A percentile compares a stretch with the other conserved stretches of the same genome.
These are phyloP conservation scores for Spatholobus suberectus DNA, from an alignment of 306 rosid species.

Conservation along the genomic window DNA sequence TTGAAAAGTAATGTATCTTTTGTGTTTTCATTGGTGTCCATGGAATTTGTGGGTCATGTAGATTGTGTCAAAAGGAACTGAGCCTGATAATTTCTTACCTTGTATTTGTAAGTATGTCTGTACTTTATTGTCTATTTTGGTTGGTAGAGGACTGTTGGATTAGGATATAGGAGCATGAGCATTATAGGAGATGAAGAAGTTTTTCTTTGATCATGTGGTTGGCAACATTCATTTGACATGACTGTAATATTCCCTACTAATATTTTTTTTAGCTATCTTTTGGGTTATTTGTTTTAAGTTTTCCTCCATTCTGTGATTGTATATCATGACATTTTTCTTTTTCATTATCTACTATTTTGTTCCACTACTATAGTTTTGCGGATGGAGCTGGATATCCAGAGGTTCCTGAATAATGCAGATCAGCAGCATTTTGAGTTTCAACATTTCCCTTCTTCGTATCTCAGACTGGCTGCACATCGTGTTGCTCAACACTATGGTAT, in stretches of 20 bases:
- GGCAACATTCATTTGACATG: background rate
- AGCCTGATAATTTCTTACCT: background rate
- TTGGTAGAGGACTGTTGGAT: conserved; percentile 22
- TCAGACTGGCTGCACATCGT: conserved; percentile 83
- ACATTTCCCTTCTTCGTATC: conserved; percentile 75
- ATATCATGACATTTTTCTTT: background rate
- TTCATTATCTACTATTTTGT: background rate
- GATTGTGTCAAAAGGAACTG: conserved; percentile 3
- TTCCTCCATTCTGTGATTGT: background rate
- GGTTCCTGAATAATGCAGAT: conserved; percentile 61
- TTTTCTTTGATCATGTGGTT: background rate
- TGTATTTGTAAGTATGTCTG: background rate
- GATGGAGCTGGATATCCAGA: conserved; percentile 83
- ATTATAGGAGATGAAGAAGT: background rate
- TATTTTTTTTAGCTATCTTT: background rate
- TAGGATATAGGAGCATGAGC: background rate
- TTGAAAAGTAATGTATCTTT: background rate
- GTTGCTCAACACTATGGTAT: conserved; percentile 83
- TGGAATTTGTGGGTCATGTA: background rate
- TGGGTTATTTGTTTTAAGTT: background rate
- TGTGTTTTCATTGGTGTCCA: background rate
- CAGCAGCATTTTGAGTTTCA: conserved; percentile 75
- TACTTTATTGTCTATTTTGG: background rate
- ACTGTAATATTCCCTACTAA: background rate
- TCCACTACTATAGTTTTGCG: conserved; percentile 59